These are phyloP conservation scores for Prunus armeniaca DNA, from an alignment of 306 rosid species.

Conservation along the genomic window DNA sequence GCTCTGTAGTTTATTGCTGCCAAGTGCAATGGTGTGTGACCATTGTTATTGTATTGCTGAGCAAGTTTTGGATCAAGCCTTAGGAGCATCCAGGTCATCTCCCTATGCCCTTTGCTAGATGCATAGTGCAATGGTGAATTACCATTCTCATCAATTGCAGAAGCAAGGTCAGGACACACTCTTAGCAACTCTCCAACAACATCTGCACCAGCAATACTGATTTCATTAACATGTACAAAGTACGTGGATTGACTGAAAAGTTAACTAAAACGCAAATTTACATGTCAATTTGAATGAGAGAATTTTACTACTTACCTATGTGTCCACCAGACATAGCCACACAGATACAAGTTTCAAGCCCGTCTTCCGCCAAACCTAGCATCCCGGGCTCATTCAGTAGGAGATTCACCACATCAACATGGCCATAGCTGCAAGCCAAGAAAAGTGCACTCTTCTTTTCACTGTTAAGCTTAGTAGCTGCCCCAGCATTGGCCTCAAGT, in stretches of 20 bases:
- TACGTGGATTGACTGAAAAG: too few relatives aligned
- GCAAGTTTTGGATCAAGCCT: constrained; percentile 38
- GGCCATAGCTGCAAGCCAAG: constrained; percentile 63
- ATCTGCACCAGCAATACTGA: constrained; percentile 32
- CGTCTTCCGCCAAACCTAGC: constrained; percentile 14
- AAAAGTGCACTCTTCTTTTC: constrained; percentile 39
- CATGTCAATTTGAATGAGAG: too few relatives aligned
- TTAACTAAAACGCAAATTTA: too few relatives aligned
- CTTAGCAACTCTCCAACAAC: constrained; percentile 50
- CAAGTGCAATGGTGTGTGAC: constrained; percentile 65
- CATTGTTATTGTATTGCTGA: constrained; percentile 49
- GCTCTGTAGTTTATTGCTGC: constrained; percentile 55
- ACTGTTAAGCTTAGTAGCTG: constrained; percentile 39
- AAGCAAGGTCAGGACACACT: constrained; percentile 34
- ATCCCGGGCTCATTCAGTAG: constrained; percentile 36
- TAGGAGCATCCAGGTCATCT: constrained; percentile 47
- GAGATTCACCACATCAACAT: constrained; percentile 43
- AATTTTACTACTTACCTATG: too few relatives aligned
- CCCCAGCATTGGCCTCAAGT: constrained; percentile 39
- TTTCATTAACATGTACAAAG: too few relatives aligned
- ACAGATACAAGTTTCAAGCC: constrained; percentile 31
- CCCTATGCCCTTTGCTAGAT: constrained; percentile 42
- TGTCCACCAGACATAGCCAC: too few relatives aligned
- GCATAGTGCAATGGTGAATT: constrained; percentile 57
- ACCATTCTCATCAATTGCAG: constrained; percentile 42